Evolutionary conservation across 345 rosid genomes (phyloP), one percentile per base, ranked within the genome.

Genomic region (Citrus sp.): DNA sequence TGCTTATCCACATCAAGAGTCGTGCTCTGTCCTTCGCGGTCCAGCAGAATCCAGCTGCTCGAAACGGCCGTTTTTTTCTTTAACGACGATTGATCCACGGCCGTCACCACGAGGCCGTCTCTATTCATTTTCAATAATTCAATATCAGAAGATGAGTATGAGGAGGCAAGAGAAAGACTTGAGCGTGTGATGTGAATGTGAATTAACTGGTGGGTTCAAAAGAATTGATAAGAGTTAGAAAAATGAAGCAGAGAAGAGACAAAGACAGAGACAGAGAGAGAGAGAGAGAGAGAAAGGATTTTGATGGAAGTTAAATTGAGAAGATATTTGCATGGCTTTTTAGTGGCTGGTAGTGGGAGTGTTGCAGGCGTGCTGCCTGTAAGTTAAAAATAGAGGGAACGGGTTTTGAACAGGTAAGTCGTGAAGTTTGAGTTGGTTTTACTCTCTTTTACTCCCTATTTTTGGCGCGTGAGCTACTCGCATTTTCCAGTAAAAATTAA

Each of bases 1-100:
- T 85, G 81, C 85, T 89, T 87, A 77, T 87, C 92, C 16, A 85
- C 88, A 32, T 87, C 89, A 30, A 89, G 79, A 25, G 87, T 10
- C 27, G 78, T 79, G 75, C 66, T 66, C 56, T 81, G 72, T 9
- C 88, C 93, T 63, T 70, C 66, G 27, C 55, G 72, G 82, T 86
- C 82, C 42, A 88, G 71, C 74, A 82, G 75, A 72, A 85, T 59
- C 91, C 93, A 89, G 82, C 85, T 86, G 65, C 80, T 70, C 28
- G 84, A 77, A 77, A 80, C 84, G 27, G 80, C 79, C 40, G 84
- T 79, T 73, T 86, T 87, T 86, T 86, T 87, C 87, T 82, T 84
- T 75, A 70, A 4, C 32, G 82, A 27, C 22, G 75, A 83, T 38
- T 78, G 82, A 32, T 80, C 85, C 74, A 70, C 77, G 19, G 74